Percentiles rank a stretch among this genome's conserved stretches.
These are phyloP conservation scores for Shiraia bambusicola DNA, from an alignment of 2,329 filamentous ascomycete genomes.

Conservation along the genomic window DNA sequence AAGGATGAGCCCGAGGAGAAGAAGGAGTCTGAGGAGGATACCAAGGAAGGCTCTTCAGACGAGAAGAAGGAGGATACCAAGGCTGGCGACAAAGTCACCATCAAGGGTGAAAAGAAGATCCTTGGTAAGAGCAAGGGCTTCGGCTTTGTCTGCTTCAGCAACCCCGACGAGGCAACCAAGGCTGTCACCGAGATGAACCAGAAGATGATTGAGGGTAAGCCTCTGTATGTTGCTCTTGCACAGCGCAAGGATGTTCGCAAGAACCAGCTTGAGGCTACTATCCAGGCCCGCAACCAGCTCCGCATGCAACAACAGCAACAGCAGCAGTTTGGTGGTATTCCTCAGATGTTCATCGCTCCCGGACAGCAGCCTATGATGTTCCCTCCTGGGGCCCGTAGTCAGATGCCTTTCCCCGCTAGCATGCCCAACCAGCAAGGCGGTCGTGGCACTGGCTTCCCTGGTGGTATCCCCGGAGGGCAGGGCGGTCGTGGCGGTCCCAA, in stretches of 20 bases:
- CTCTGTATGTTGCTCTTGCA: conserved; percentile 93
- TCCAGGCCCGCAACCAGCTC: conserved; percentile 97
- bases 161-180: conserved; percentile 98
- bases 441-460: conserved; percentile 83
- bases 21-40: conserved; percentile 56
- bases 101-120: conserved; percentile 62
- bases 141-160: conserved; percentile 99
- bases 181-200: conserved; percentile 99
- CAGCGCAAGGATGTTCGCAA: conserved; percentile 99
- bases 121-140: conserved; percentile 99
- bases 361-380: conserved; percentile 70
- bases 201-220: conserved; percentile 96
- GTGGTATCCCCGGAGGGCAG: conserved; percentile 77
- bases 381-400: conserved; percentile 59
- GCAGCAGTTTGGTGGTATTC: conserved; percentile 53
- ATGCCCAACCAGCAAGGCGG: conserved; percentile 74
- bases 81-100: conserved; percentile 55
- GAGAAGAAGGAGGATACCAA: conserved; percentile 60
- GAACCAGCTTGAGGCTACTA: conserved; percentile 97
- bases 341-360: conserved; percentile 88
- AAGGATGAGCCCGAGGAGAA: conserved; percentile 54
- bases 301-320: conserved; percentile 95
- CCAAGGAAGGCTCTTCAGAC: conserved; percentile 59
- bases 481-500: conserved; percentile 79
- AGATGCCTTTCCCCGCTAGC: conserved; percentile 61